These are phyloP conservation scores for Candida orba DNA, from an alignment of 805 yeast species.

Conservation along the genomic window DNA sequence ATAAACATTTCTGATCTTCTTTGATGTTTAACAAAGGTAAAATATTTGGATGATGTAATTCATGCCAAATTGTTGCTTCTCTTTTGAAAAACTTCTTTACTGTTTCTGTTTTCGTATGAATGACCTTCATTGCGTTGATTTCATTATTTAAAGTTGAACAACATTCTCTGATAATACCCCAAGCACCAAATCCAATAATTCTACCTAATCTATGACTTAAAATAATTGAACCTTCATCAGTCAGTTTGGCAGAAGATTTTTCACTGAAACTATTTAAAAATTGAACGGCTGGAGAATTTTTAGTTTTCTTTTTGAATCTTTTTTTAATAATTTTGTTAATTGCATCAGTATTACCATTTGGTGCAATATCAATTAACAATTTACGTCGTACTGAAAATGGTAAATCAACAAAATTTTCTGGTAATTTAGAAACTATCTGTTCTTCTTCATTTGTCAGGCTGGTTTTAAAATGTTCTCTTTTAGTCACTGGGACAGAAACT, in stretches of 20 bases:
- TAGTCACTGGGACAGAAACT: constrained; percentile 27
- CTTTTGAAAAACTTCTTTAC: constrained; percentile 55
- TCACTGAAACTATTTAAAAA: constrained; percentile 22
- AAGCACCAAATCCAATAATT: constrained; percentile 82
- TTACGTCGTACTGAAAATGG: constrained; percentile 58
- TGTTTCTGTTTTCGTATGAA: constrained; percentile 43
- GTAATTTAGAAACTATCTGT: constrained; percentile 31
- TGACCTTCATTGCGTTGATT: constrained; percentile 54
- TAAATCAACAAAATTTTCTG: constrained; percentile 44
- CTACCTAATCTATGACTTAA: constrained; percentile 60
- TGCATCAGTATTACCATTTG: constrained; percentile 27
- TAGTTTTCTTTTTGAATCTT: constrained; percentile 18
- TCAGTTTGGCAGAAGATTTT: constrained; percentile 21
- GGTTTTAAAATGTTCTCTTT: constrained; percentile 4
- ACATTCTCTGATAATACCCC: constrained; percentile 81
- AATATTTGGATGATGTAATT: constrained; percentile 56
- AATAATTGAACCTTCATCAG: constrained; percentile 64
- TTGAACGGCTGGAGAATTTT: constrained; percentile 22
- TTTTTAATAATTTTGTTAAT: constrained; percentile 21
- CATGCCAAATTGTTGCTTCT: constrained; percentile 73
- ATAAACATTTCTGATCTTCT: constrained; percentile 56
- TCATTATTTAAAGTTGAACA: constrained; percentile 21
- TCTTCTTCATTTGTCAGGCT: constrained; percentile 23
- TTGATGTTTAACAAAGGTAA: constrained; percentile 55
- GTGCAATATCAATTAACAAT: constrained; percentile 28